Evolutionary conservation across 805 yeast genomes (phyloP).

Genomic region (Isabelozyma heimii): DNA sequence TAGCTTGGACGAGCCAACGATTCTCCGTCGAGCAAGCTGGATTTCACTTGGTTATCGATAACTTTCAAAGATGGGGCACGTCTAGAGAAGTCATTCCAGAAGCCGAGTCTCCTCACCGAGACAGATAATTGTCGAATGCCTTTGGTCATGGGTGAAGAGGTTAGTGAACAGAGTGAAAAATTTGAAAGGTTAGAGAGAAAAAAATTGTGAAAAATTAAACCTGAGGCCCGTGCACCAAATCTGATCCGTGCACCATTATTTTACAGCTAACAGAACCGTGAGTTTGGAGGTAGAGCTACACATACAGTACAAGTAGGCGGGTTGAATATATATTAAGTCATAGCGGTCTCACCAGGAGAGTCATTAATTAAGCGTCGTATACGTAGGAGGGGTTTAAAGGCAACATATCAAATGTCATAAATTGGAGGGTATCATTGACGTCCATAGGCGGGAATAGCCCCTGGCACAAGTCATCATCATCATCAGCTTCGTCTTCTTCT

Average conservation of each 20-base stretch:
- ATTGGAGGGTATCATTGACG: conserved; percentile 17
- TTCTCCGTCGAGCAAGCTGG: conserved; percentile 21
- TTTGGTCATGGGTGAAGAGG: background rate
- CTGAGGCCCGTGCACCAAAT: too few species aligned
- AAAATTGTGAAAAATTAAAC: too few species aligned
- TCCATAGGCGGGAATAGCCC: conserved; percentile 37
- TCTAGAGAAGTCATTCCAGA: conserved; percentile 32
- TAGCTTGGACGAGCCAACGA: conserved; percentile 48
- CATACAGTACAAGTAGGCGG: too few species aligned
- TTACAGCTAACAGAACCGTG: too few species aligned
- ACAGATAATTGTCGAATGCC: background rate
- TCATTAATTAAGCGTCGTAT: background rate
- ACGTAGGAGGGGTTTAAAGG: conserved; percentile 29
- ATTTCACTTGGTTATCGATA: conserved; percentile 13
- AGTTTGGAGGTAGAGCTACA: too few species aligned
- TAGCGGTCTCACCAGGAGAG: background rate
- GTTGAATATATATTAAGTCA: background rate
- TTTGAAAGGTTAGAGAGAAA: background rate
- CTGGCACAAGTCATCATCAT: conserved; percentile 27
- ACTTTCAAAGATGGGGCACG: conserved; percentile 28
- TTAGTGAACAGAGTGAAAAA: background rate
- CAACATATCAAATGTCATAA: conserved; percentile 21
- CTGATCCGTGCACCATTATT: too few species aligned
- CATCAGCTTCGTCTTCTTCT: conserved; percentile 1
- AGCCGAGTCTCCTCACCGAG: conserved; percentile 7